Evolutionary conservation across 306 rosid genomes (phyloP).

Genomic region (Dalbergia cultrata): DNA sequence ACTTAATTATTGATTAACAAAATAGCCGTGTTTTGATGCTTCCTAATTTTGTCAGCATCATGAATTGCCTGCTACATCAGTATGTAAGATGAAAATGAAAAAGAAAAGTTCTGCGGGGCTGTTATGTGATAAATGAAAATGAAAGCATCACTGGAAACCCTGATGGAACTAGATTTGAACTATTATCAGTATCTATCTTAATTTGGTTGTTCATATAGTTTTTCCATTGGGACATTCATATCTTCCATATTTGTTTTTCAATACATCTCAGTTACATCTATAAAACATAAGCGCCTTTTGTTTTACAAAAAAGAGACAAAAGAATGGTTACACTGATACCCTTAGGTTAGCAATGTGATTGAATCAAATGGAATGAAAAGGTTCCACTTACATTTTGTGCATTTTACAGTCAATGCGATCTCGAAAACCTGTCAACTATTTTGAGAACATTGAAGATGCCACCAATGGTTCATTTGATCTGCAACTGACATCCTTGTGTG

Average conservation of each 20-base stretch:
- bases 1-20: constrained; percentile 26
- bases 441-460: constrained; percentile 56
- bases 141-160: background rate
- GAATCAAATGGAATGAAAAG: constrained; percentile 22
- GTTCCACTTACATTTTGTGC: constrained; percentile 34
- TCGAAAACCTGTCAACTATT: constrained; percentile 72
- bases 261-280: background rate
- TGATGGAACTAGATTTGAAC: constrained; percentile 32
- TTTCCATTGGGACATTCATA: constrained; percentile 8
- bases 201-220: constrained; percentile 6
- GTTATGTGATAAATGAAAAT: background rate
- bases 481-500: constrained; percentile 41
- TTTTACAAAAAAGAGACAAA: background rate
- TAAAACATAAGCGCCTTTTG: background rate
- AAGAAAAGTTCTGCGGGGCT: background rate
- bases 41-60: constrained; percentile 33
- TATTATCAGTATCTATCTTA: background rate
- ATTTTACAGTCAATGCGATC: constrained; percentile 69
- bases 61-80: constrained; percentile 27
- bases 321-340: background rate
- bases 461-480: constrained; percentile 50
- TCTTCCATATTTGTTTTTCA: background rate
- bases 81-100: constrained; percentile 7
- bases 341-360: background rate
- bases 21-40: constrained; percentile 14